phyloP scores from a whole-genome alignment of 2,329 filamentous ascomycete species.

The Hymenoscyphus fraxineus region DNA sequence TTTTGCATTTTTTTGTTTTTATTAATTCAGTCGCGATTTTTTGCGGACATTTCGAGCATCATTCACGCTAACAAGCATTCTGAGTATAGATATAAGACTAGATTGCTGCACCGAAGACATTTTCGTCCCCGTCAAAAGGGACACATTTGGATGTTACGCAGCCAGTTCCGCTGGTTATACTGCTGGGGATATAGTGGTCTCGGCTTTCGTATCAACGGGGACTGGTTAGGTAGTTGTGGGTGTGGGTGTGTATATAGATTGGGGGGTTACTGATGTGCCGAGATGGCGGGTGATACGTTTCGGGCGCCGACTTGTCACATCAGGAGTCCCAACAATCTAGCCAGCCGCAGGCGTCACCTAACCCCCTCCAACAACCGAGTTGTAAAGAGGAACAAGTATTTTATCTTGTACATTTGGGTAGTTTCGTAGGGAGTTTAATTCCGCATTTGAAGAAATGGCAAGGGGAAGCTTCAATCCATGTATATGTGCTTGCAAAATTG shows the following conservation, averaged over 20 bases:
- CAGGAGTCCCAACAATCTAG: too few species aligned
- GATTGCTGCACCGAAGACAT: background rate
- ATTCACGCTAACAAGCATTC: too few species aligned
- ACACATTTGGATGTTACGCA: background rate
- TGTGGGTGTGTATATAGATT: background rate
- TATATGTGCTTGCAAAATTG: too few species aligned
- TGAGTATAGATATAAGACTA: slow-evolving; percentile 1
- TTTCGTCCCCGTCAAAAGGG: background rate
- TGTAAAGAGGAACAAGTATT: background rate
- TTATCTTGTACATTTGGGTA: background rate
- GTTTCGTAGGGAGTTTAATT: too few species aligned
- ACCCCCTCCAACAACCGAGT: too few species aligned
- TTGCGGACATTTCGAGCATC: too few species aligned
- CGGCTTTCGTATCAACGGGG: background rate
- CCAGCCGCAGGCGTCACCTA: too few species aligned
- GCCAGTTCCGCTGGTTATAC: background rate
- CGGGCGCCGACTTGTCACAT: too few species aligned
- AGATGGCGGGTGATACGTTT: background rate
- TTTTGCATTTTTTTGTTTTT: too few species aligned
- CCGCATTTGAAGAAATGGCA: too few species aligned
- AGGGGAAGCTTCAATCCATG: too few species aligned
- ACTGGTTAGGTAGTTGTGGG: background rate
- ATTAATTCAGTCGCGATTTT: too few species aligned
- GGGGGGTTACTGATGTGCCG: background rate
- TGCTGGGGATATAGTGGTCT: background rate